These are phyloP conservation scores for Vitis labrusca DNA, from an alignment of 164 flowering plant genomes.

Conservation along the genomic window DNA sequence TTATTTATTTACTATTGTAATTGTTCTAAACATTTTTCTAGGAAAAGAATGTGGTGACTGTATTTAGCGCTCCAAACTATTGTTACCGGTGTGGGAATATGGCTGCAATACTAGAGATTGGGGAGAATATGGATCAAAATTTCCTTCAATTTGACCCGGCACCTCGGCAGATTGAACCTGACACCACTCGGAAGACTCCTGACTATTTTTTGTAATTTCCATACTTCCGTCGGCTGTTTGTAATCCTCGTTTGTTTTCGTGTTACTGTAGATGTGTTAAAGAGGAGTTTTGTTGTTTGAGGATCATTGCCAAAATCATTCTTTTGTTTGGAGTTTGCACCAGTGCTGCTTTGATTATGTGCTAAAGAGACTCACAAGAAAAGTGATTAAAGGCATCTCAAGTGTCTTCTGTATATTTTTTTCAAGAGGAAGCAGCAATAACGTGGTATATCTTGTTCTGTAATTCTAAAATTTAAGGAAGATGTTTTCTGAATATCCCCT, in stretches of 20 bases:
- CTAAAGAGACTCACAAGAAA: constrained; percentile 14
- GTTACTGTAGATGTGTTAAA: constrained; percentile 27
- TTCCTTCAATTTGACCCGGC: constrained; percentile 50
- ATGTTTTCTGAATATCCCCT: background rate
- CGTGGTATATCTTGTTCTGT: constrained; percentile 33
- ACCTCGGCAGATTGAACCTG: constrained; percentile 46
- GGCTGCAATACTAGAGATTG: constrained; percentile 50
- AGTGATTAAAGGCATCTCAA: constrained; percentile 21
- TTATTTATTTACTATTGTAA: background rate
- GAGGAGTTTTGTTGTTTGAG: constrained; percentile 18
- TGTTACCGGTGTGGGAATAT: constrained; percentile 49
- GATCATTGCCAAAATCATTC: constrained; percentile 36
- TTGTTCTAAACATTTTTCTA: background rate
- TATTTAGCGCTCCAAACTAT: constrained; percentile 48
- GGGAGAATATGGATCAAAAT: constrained; percentile 50
- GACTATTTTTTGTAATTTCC: constrained; percentile 41
- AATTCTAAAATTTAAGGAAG: constrained; percentile 11
- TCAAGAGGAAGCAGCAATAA: constrained; percentile 33
- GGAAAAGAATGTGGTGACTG: constrained; percentile 51
- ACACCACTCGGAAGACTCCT: constrained; percentile 50
- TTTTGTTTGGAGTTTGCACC: constrained; percentile 45
- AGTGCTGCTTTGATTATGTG: constrained; percentile 32
- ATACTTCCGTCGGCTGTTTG: constrained; percentile 15
- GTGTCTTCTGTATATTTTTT: constrained; percentile 31
- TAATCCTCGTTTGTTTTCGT: constrained; percentile 17